Percentiles rank a stretch among this genome's conserved stretches.
Conservation (phyloP, 2,329 filamentous ascomycete genomes). For the Neophaeococcomyces aloes region DNA sequence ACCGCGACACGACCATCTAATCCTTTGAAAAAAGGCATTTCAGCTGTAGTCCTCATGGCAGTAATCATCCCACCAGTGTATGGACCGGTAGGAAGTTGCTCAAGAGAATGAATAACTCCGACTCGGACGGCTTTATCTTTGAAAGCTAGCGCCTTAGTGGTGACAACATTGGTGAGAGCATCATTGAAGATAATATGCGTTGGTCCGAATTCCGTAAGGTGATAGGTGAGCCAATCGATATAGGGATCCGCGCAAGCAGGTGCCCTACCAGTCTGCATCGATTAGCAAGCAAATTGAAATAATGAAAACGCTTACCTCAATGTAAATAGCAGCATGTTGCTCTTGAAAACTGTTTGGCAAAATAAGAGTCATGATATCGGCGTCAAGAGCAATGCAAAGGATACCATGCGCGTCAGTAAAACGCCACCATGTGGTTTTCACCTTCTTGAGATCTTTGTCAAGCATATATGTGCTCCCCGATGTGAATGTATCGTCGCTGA, state of each 20-base stretch:
- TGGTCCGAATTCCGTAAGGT: conserved; percentile 7
- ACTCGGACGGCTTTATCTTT: conserved; percentile 1
- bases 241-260: conserved; percentile 1
- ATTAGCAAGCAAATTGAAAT: background rate
- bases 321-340: conserved; percentile 6
- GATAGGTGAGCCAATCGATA: background rate
- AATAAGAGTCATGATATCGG: conserved; percentile 4
- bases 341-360: conserved; percentile 8
- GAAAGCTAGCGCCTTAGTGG: conserved; percentile 4
- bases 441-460: background rate
- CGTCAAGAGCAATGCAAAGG: conserved; percentile 9
- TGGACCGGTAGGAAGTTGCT: conserved; percentile 67
- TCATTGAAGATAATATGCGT: conserved; percentile 13
- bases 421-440: background rate
- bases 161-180: conserved; percentile 8
- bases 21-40: conserved; percentile 10
- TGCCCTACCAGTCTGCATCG: background rate
- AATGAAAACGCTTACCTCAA: conserved; percentile 8
- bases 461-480: conserved; percentile 1
- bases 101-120: conserved; percentile 62
- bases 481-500: background rate
- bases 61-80: conserved; percentile 44
- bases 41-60: conserved; percentile 6
- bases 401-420: conserved; percentile 1
- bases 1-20: conserved; percentile 15